phyloP scores from a whole-genome alignment of 2,329 filamentous ascomycete genomes.

The Calonectria pseudoreteaudii region DNA sequence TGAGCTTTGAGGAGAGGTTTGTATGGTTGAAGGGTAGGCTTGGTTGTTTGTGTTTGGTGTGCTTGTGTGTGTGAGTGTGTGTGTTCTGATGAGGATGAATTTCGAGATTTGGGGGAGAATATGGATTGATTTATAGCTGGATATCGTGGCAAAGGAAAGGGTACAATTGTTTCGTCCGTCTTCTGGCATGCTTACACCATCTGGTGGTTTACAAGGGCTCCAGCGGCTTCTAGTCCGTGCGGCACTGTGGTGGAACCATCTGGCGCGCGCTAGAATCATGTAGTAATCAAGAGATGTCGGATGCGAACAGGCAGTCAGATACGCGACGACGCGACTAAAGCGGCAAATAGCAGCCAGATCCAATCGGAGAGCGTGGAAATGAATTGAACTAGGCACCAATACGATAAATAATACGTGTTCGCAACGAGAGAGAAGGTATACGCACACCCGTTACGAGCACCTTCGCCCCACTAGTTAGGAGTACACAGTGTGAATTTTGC shows the following conservation, averaged over 20 bases:
- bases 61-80: constrained; percentile 18
- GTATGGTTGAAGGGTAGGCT: constrained; percentile 36
- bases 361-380: neutral
- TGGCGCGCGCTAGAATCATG: constrained; percentile 4
- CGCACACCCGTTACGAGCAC: neutral
- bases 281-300: neutral
- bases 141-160: constrained; percentile 8
- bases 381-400: neutral
- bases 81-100: constrained; percentile 43
- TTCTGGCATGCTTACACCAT: constrained; percentile 30
- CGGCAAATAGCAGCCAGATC: neutral
- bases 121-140: constrained; percentile 46
- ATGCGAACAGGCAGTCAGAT: neutral
- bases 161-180: constrained; percentile 26
- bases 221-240: neutral
- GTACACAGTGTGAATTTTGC: neutral
- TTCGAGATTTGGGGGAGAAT: constrained; percentile 24
- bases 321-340: neutral
- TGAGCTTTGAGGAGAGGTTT: constrained; percentile 38
- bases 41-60: constrained; percentile 37
- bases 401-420: neutral
- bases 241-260: neutral
- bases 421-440: neutral
- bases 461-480: neutral
- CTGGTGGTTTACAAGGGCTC: neutral